Evolutionary conservation across 2,329 filamentous ascomycete genomes (phyloP).

Genomic region (Monosporascus sp.): DNA sequence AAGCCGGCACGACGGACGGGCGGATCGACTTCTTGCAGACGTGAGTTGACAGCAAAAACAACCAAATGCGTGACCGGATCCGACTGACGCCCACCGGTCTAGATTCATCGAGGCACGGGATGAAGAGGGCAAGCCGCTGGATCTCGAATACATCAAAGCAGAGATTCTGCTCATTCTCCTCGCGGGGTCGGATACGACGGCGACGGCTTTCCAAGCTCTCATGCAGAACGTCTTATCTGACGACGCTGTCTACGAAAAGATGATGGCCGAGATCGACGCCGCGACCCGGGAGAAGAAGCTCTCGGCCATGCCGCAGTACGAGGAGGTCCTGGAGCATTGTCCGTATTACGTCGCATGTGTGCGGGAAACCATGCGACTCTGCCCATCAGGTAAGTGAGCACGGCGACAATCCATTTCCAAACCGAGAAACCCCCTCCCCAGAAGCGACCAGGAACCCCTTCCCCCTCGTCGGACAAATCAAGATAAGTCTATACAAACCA

Average conservation of each 20-base stretch:
- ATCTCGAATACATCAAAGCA: constrained; percentile 46
- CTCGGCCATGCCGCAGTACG: constrained; percentile 32
- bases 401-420: neutral
- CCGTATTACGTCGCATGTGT: constrained; percentile 47
- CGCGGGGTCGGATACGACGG: constrained; percentile 48
- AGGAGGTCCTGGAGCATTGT: constrained; percentile 34
- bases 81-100: constrained; percentile 28
- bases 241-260: constrained; percentile 34
- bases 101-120: constrained; percentile 40
- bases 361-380: constrained; percentile 44
- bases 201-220: constrained; percentile 43
- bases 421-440: too few species aligned
- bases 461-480: too few species aligned
- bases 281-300: constrained; percentile 28
- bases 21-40: constrained; percentile 51
- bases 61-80: neutral
- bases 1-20: constrained; percentile 35
- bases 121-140: constrained; percentile 39
- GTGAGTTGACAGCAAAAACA: constrained; percentile 12
- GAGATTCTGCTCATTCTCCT: constrained; percentile 47
- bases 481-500: too few species aligned
- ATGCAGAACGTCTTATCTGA: constrained; percentile 37
- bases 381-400: constrained; percentile 30
- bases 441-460: too few species aligned
- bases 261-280: constrained; percentile 41